A percentile compares a stretch with the other conserved stretches of the same genome.
These are phyloP conservation scores for Cyberlindnera sargentensis DNA, from an alignment of 805 yeast species.

Conservation along the genomic window DNA sequence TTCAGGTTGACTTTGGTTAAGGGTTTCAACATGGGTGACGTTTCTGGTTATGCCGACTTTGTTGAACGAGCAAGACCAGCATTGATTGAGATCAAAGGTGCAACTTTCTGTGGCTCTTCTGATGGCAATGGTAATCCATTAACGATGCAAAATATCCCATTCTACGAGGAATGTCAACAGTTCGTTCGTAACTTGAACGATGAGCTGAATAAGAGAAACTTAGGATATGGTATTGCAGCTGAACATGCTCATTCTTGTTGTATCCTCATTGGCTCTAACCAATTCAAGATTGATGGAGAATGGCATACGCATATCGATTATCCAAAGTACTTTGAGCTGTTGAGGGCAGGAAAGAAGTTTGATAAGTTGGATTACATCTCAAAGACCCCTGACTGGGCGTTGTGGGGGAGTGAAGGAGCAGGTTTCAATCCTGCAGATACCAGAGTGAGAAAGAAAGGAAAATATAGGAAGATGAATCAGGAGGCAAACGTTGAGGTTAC, in stretches of 20 bases:
- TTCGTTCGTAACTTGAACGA: conserved; percentile 61
- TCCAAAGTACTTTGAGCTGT: conserved; percentile 61
- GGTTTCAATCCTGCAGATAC: conserved; percentile 89
- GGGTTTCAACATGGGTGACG: conserved; percentile 83
- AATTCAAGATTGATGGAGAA: conserved; percentile 59
- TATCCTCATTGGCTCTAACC: conserved; percentile 70
- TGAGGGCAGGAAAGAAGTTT: conserved; percentile 58
- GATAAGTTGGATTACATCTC: conserved; percentile 73
- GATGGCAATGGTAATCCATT: conserved; percentile 77
- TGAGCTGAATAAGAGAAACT: conserved; percentile 59
- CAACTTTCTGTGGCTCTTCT: conserved; percentile 91
- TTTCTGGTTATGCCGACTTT: conserved; percentile 78
- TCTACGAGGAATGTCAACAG: conserved; percentile 78
- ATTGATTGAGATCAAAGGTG: conserved; percentile 89
- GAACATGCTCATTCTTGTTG: conserved; percentile 96
- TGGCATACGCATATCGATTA: conserved; percentile 93
- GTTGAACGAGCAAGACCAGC: conserved; percentile 78
- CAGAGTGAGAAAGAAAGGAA: conserved; percentile 27
- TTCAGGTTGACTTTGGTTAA: conserved; percentile 86
- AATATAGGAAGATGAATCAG: conserved; percentile 6
- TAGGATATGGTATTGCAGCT: conserved; percentile 78
- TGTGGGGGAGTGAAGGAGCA: conserved; percentile 76
- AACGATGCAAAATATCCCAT: conserved; percentile 94
- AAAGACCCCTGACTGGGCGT: conserved; percentile 87
- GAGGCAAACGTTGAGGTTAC: not conserved